Percentiles rank a stretch among this genome's conserved stretches.
Conservation (phyloP, 306 rosid species). For the Casuarina glauca region DNA sequence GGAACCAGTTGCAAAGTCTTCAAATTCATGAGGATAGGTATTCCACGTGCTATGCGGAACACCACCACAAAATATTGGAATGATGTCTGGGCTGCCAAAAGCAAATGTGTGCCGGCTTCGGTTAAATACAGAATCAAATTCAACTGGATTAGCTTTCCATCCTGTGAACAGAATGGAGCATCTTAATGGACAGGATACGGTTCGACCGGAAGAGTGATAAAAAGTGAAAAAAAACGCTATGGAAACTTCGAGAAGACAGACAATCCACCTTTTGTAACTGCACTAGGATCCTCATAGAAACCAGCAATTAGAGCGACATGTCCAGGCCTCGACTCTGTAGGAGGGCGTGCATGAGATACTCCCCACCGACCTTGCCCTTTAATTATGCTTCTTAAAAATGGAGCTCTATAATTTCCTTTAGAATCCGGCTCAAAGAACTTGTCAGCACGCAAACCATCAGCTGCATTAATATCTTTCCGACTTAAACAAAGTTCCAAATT, state of each 20-base stretch:
- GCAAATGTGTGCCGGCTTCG: conserved; percentile 73
- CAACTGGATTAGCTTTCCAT: conserved; percentile 96
- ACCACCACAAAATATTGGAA: conserved; percentile 82
- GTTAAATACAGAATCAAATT: conserved; percentile 88
- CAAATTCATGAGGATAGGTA: conserved; percentile 76
- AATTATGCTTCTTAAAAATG: conserved; percentile 70
- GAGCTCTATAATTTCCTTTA: conserved; percentile 70
- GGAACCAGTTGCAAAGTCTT: conserved; percentile 86
- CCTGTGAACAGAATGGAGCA: conserved; percentile 48
- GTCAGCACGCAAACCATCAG: conserved; percentile 92
- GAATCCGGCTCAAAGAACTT: conserved; percentile 80
- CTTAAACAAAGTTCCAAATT: conserved; percentile 3
- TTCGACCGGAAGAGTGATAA: not conserved
- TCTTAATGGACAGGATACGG: conserved; percentile 24
- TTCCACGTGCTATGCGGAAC: conserved; percentile 88
- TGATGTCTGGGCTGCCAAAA: conserved; percentile 88
- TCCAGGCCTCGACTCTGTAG: conserved; percentile 93
- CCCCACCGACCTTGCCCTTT: conserved; percentile 86
- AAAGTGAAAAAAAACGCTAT: not conserved
- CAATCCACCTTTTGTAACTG: conserved; percentile 75
- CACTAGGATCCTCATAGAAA: conserved; percentile 95
- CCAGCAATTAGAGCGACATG: conserved; percentile 87
- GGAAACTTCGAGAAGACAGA: not conserved
- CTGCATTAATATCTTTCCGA: conserved; percentile 40
- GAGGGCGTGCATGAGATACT: conserved; percentile 95